These are phyloP conservation scores for Acacia confusa DNA, from an alignment of 306 rosid genomes.

Conservation along the genomic window DNA sequence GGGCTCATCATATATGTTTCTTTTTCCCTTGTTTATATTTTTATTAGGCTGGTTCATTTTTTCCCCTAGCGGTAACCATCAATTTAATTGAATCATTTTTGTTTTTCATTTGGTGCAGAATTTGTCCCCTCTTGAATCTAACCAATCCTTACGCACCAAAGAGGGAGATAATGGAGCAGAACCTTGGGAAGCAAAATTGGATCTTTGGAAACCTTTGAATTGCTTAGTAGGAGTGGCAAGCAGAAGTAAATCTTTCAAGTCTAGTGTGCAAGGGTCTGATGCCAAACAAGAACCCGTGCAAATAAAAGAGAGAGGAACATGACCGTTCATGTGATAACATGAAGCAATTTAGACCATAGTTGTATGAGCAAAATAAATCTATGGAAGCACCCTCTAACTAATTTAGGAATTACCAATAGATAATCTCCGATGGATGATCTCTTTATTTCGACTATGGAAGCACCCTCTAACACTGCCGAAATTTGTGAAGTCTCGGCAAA, in stretches of 20 bases:
- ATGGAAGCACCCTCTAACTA: not conserved
- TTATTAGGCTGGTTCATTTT: not conserved
- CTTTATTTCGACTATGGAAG: constrained; percentile 49
- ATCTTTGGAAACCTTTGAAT: constrained; percentile 70
- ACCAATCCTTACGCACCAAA: constrained; percentile 36
- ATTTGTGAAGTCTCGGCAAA: constrained; percentile 40
- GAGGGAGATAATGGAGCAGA: constrained; percentile 51
- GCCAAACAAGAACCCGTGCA: constrained; percentile 43
- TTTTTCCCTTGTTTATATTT: not conserved
- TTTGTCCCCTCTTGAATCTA: constrained; percentile 53
- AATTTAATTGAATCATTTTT: constrained; percentile 15
- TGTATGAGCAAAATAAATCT: not conserved
- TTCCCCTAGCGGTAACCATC: constrained; percentile 17
- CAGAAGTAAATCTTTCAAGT: constrained; percentile 66
- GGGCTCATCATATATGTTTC: not conserved
- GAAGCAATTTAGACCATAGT: constrained; percentile 16
- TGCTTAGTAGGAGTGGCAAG: constrained; percentile 74
- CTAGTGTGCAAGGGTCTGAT: constrained; percentile 53
- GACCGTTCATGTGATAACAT: not conserved
- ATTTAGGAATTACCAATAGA: constrained; percentile 51
- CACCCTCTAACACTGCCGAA: constrained; percentile 48
- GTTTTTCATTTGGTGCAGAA: constrained; percentile 44
- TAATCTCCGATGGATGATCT: constrained; percentile 35
- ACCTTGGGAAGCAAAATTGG: constrained; percentile 58
- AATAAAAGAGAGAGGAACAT: constrained; percentile 4